phyloP scores from a whole-genome alignment of 495 filamentous ascomycete genomes.

The Massariosphaeria phaeospora region DNA sequence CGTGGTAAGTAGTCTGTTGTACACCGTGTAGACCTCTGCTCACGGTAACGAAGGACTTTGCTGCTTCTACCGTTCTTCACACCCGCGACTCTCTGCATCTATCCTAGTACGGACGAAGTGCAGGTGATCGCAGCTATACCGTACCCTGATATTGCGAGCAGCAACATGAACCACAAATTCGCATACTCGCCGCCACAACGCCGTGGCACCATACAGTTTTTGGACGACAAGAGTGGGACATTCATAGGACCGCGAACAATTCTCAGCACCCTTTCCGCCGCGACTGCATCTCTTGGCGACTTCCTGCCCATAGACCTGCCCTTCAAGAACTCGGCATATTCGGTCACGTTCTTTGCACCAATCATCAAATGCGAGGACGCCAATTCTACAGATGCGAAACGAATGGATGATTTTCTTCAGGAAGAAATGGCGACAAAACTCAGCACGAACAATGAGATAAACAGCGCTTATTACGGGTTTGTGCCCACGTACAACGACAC shows the following conservation, averaged over 20 bases:
- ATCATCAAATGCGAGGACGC: constrained; percentile 12
- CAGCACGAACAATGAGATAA: not conserved
- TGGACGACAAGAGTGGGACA: not conserved
- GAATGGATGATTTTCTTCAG: not conserved
- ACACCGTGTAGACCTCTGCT: not conserved
- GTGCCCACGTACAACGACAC: constrained; percentile 1
- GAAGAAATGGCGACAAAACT: constrained; percentile 2
- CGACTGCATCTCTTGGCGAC: constrained; percentile 17
- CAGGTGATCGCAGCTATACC: not conserved
- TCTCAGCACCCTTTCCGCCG: constrained; percentile 5
- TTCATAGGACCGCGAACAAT: constrained; percentile 17
- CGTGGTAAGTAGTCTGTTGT: not conserved
- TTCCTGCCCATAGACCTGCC: not conserved
- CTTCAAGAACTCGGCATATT: constrained; percentile 5
- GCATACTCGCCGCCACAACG: constrained; percentile 16
- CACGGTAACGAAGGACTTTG: not conserved
- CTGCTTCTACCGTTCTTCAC: constrained; percentile 21
- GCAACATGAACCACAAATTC: not conserved
- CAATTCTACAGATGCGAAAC: not conserved
- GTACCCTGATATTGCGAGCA: constrained; percentile 9
- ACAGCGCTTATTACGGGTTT: constrained; percentile 11
- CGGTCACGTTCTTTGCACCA: constrained; percentile 12
- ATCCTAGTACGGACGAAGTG: not conserved
- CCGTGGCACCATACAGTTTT: not conserved
- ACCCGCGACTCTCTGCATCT: constrained; percentile 12